These are phyloP conservation scores for Populus tremula DNA, from an alignment of 345 rosid genomes.

Conservation along the genomic window DNA sequence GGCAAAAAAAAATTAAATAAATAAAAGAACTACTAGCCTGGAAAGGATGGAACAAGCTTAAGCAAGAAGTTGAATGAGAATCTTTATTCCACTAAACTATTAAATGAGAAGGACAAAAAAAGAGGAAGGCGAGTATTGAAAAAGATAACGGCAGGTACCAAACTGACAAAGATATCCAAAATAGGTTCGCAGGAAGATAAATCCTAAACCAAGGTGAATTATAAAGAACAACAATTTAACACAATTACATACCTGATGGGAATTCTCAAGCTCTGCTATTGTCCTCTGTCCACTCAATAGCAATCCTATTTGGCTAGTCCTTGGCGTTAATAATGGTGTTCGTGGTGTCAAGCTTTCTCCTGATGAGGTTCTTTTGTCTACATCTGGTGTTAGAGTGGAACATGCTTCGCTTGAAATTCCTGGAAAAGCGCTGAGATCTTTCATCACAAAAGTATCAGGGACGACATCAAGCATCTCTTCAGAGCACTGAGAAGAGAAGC, in stretches of 20 bases:
- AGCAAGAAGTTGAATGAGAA: not conserved
- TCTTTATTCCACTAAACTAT: too few species aligned
- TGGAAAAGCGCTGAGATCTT: slow-evolving; percentile 45
- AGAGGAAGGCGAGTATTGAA: not conserved
- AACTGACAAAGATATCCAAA: not conserved
- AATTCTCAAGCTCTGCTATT: slow-evolving; percentile 76
- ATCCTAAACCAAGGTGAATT: not conserved
- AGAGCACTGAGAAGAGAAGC: slow-evolving; percentile 44
- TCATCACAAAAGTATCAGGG: slow-evolving; percentile 53
- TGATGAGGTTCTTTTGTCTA: slow-evolving; percentile 52
- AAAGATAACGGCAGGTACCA: not conserved
- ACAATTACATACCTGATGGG: slow-evolving; percentile 61
- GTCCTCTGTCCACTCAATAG: slow-evolving; percentile 67
- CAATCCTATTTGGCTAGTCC: slow-evolving; percentile 75
- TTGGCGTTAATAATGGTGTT: slow-evolving; percentile 72
- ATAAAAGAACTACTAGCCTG: not conserved
- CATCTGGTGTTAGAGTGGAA: slow-evolving; percentile 31
- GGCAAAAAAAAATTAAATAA: not conserved
- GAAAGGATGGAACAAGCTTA: not conserved
- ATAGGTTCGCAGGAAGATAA: not conserved
- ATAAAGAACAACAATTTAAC: not conserved
- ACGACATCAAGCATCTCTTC: slow-evolving; percentile 58
- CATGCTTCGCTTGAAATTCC: slow-evolving; percentile 44
- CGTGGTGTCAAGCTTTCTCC: slow-evolving; percentile 87
- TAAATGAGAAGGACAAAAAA: too few species aligned